These are phyloP conservation scores for Porogramme epimiltina DNA, from an alignment of 1,284 basidiomycete species.

Conservation along the genomic window DNA sequence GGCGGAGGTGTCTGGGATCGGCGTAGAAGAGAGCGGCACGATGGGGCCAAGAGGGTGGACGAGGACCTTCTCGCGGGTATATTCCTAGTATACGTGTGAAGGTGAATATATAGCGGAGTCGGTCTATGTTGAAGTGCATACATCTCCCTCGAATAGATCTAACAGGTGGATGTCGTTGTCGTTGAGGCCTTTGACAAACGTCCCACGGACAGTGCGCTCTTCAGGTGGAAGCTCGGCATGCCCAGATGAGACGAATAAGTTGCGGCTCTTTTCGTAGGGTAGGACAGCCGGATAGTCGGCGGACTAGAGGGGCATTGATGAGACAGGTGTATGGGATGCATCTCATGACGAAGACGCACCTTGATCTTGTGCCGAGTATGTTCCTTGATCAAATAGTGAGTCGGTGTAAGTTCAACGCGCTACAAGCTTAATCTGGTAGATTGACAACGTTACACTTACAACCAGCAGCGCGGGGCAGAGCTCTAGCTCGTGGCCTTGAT, in stretches of 20 bases:
- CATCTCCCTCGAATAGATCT: constrained; percentile 81
- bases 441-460: constrained; percentile 31
- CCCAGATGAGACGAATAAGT: constrained; percentile 40
- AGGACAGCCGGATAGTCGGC: constrained; percentile 84
- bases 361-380: constrained; percentile 77
- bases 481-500: constrained; percentile 41
- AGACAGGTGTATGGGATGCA: background rate
- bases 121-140: constrained; percentile 50
- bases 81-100: constrained; percentile 57
- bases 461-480: constrained; percentile 51
- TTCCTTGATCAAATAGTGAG: constrained; percentile 47
- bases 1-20: constrained; percentile 28
- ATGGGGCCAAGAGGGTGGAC: constrained; percentile 57
- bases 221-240: constrained; percentile 44
- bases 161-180: constrained; percentile 57
- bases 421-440: background rate
- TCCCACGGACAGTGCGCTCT: constrained; percentile 67
- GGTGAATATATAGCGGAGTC: background rate
- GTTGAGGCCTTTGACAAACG: constrained; percentile 67
- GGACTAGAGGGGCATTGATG: constrained; percentile 34
- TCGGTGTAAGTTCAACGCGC: background rate
- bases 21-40: constrained; percentile 27
- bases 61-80: constrained; percentile 53
- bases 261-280: constrained; percentile 47
- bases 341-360: constrained; percentile 19